phyloP scores from a whole-genome alignment of 495 filamentous ascomycete genomes.

The Lasiosphaeris hirsuta region DNA sequence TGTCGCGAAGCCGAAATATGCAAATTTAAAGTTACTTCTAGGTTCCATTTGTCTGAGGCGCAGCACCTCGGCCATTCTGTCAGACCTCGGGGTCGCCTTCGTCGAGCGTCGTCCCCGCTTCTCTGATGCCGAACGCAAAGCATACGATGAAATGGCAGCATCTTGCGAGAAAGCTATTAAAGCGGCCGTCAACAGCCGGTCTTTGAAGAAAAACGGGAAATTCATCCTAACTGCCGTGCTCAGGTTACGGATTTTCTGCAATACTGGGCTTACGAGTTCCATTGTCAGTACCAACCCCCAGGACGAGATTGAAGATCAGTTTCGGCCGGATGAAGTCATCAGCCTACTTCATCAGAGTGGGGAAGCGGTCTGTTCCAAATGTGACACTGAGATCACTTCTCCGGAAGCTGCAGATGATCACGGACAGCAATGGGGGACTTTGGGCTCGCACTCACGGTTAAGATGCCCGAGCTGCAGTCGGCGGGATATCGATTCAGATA shows the following conservation, averaged over 20 bases:
- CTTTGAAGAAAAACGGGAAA: not conserved
- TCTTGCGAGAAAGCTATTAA: not conserved
- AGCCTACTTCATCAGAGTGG: conserved; percentile 7
- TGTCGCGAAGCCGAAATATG: conserved; percentile 13
- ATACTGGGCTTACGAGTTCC: conserved; percentile 4
- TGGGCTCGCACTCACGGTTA: no score
- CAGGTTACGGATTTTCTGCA: conserved; percentile 15
- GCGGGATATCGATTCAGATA: no score
- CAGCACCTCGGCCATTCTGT: conserved; percentile 20
- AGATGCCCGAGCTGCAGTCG: no score
- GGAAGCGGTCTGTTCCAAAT: conserved; percentile 3
- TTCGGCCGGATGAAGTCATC: conserved; percentile 26
- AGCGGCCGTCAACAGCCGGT: not conserved
- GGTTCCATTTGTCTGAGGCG: conserved; percentile 23
- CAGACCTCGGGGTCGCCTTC: conserved; percentile 20
- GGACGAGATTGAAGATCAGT: not conserved
- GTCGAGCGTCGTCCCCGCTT: conserved; percentile 19
- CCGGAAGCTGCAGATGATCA: not conserved
- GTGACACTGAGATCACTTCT: conserved; percentile 1
- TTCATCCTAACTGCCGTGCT: not conserved
- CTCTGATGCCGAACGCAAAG: conserved; percentile 20
- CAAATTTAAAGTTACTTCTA: conserved; percentile 22
- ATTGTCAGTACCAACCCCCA: not conserved
- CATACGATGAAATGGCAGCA: conserved; percentile 22
- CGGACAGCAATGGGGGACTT: not conserved